Evolutionary conservation across 2,329 filamentous ascomycete genomes (phyloP), one percentile per base, ranked within the genome.

Genomic region (Pseudovirgaria hyperparasitica): DNA sequence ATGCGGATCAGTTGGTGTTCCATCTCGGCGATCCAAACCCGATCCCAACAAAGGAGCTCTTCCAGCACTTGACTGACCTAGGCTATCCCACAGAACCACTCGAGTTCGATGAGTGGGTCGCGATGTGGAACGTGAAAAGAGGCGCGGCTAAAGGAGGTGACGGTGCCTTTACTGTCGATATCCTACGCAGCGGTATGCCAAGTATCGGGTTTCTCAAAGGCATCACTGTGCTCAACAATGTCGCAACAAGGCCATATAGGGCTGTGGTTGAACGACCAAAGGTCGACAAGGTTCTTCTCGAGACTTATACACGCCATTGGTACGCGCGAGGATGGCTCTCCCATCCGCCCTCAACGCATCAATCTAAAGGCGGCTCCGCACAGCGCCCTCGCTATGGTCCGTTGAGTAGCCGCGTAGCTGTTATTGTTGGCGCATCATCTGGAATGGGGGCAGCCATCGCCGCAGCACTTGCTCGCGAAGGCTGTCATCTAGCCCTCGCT

Each of bases 161-260:
- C 26, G 77, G 76, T 21, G 70, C 72, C 2, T 84, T 84, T 42
- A 85, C 81, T 0, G 70, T 81, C 18, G 79, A 85, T 38, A 82
- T 86, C 38, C 72, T 87, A 8, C 75, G 78, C 25, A 76, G 78
- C 36, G 80, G 81, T 33, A 85, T 86, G 80, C 81, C 81, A 1
- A 76, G 67, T 6, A 70, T 77, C 2, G 76, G 81, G 9, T 79
- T 79, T 41, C 53, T 86, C 26, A 64, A 68, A 32, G 72, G 70
- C 23, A 76, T 82, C 19, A 80, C 78, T 0, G 73, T 85, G 2
- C 70, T 87, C 21, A 72, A 81, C 46, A 79, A 85, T 41, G 65
- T 68, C 8, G 65, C 67, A 27, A 86, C 81, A 0, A 62, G 67
- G 22, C 70, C 76, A 1, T 62, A 72, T 26, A 69, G 54, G 45